Percentiles rank a stretch among this genome's conserved stretches.
Evolutionary conservation across 345 rosid genomes (phyloP).

Genomic region (Syzygium aqueum): DNA sequence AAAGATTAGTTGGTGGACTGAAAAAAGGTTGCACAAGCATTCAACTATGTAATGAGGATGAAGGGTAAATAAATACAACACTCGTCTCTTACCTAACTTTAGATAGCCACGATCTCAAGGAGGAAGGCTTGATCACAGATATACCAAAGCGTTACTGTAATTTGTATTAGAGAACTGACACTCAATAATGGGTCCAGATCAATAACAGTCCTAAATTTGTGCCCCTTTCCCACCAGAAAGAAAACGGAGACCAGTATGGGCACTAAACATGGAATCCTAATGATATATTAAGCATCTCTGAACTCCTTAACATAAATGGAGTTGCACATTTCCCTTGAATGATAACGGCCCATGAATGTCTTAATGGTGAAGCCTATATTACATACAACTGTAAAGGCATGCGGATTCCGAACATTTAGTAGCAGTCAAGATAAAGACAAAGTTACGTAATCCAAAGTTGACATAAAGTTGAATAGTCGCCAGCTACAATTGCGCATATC

Average conservation of each 20-base stretch:
- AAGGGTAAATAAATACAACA: background rate
- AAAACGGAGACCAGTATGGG: background rate
- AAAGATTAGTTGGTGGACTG: background rate
- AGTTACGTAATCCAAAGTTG: background rate
- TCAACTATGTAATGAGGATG: background rate
- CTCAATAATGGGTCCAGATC: background rate
- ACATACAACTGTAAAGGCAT: background rate
- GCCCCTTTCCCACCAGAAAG: background rate
- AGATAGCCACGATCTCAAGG: background rate
- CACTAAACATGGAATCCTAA: background rate
- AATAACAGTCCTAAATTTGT: background rate
- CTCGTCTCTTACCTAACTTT: background rate
- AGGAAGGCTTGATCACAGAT: background rate
- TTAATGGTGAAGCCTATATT: background rate
- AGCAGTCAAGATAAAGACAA: background rate
- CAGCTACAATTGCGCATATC: background rate
- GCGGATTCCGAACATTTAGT: background rate
- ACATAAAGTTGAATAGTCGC: background rate
- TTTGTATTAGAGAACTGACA: background rate
- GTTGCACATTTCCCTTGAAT: background rate
- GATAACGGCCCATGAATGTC: background rate
- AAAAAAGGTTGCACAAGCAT: background rate
- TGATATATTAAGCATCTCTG: background rate
- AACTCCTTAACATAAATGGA: background rate
- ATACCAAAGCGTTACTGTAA: background rate